phyloP scores from a whole-genome alignment of 148 eudicot species.

The Dianthus caryophyllus region DNA sequence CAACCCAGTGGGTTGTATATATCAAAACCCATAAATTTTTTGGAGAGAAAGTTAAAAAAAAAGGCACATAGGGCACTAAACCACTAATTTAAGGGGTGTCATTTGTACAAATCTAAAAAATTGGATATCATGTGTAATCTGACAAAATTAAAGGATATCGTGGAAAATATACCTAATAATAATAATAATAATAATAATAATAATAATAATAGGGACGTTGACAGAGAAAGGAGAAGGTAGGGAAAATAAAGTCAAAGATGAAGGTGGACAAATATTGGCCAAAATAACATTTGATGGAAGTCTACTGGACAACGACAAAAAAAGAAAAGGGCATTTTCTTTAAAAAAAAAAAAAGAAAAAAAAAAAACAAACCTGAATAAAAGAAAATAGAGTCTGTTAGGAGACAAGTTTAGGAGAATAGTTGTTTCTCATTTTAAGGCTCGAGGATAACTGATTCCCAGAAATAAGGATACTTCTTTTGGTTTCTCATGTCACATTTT shows the following conservation, averaged over 20 bases:
- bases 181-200: too few species aligned
- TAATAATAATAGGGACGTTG: slow-evolving; percentile 6
- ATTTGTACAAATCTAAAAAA: too few species aligned
- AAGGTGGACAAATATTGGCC: neutral
- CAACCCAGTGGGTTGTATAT: too few species aligned
- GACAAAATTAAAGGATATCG: too few species aligned
- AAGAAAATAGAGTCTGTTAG: slow-evolving; percentile 5
- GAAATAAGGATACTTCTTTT: slow-evolving; percentile 24
- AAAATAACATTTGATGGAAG: slow-evolving; percentile 12
- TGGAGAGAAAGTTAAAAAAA: too few species aligned
- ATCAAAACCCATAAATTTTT: too few species aligned
- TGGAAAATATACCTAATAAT: too few species aligned
- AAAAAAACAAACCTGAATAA: too few species aligned
- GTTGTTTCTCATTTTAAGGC: slow-evolving; percentile 39
- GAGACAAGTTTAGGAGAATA: slow-evolving; percentile 14
- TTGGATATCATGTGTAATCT: too few species aligned
- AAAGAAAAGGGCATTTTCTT: slow-evolving; percentile 10
- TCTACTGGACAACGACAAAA: slow-evolving; percentile 29
- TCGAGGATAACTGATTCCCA: slow-evolving; percentile 50
- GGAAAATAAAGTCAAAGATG: slow-evolving; percentile 17
- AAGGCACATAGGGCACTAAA: too few species aligned
- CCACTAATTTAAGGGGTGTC: too few species aligned
- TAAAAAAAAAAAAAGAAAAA: too few species aligned
- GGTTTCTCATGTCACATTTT: slow-evolving; percentile 9
- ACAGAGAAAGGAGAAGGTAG: slow-evolving; percentile 19